Evolutionary conservation across 2,329 filamentous ascomycete species (phyloP).

Genomic region (Elsinoe arachidis): DNA sequence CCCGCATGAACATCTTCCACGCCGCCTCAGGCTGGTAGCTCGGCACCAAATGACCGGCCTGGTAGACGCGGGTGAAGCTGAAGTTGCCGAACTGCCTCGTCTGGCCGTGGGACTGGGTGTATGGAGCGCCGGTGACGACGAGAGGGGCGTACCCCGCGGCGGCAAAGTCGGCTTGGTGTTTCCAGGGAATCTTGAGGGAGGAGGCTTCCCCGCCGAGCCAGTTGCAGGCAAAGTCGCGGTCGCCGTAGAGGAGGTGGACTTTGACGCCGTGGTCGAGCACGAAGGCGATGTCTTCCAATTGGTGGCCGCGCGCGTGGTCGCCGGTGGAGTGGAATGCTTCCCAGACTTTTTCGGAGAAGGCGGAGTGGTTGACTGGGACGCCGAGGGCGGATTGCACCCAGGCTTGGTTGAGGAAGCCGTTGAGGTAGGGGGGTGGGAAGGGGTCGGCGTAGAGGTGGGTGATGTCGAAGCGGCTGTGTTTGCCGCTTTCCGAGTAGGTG

Average conservation of each 20-base stretch:
- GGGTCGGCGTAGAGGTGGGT: slow-evolving; percentile 43
- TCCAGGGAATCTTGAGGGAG: slow-evolving; percentile 42
- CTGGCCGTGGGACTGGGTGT: slow-evolving; percentile 24
- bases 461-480: slow-evolving; percentile 50
- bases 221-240: slow-evolving; percentile 50
- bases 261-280: slow-evolving; percentile 38
- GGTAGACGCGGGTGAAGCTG: slow-evolving; percentile 39
- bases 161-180: slow-evolving; percentile 36
- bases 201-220: slow-evolving; percentile 50
- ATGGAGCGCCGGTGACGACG: slow-evolving; percentile 17
- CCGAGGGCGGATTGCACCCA: slow-evolving; percentile 52
- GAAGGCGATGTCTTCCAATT: slow-evolving; percentile 32
- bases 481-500: slow-evolving; percentile 36
- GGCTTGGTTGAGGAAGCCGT: slow-evolving; percentile 56
- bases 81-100: slow-evolving; percentile 32
- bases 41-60: slow-evolving; percentile 41
- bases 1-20: slow-evolving; percentile 32
- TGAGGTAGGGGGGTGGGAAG: slow-evolving; percentile 51
- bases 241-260: slow-evolving; percentile 63
- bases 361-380: slow-evolving; percentile 24
- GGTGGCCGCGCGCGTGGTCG: slow-evolving; percentile 34
- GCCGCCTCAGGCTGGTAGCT: slow-evolving; percentile 31
- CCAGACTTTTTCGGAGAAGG: slow-evolving; percentile 33
- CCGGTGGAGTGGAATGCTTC: slow-evolving; percentile 31
- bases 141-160: slow-evolving; percentile 40